Evolutionary conservation across 768 basidiomycete genomes (phyloP).

Genomic region (Gloeophyllum trabeum): DNA sequence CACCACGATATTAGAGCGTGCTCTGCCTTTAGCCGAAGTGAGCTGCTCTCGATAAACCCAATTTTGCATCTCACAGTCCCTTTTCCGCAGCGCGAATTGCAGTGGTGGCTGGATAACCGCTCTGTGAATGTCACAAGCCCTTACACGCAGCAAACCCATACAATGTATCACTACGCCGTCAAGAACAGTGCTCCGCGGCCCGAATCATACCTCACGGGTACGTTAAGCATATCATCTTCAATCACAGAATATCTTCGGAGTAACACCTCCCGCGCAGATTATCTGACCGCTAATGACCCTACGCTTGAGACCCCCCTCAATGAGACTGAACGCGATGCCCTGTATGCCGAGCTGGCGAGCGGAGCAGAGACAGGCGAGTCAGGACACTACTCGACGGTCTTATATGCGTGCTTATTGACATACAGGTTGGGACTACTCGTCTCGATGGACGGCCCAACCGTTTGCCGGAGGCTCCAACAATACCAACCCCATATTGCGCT

Average conservation of each 20-base stretch:
- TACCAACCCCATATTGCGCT: conserved; percentile 46
- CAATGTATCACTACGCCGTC: conserved; percentile 65
- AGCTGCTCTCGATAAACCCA: conserved; percentile 5
- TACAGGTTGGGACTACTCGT: conserved; percentile 26
- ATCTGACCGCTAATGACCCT: conserved; percentile 63
- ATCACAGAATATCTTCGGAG: neutral
- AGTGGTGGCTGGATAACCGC: conserved; percentile 76
- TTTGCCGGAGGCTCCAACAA: conserved; percentile 26
- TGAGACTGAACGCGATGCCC: conserved; percentile 39
- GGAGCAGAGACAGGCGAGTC: conserved; percentile 71
- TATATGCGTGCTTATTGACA: neutral
- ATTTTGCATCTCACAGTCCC: neutral
- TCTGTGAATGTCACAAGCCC: conserved; percentile 58
- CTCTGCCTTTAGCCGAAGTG: conserved; percentile 78
- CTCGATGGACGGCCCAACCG: conserved; percentile 30
- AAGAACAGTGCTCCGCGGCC: conserved; percentile 82
- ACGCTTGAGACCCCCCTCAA: conserved; percentile 41
- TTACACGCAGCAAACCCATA: conserved; percentile 52
- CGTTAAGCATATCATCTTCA: conserved; percentile 10
- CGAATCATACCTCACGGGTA: conserved; percentile 65
- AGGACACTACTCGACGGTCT: conserved; percentile 1
- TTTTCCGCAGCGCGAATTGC: conserved; percentile 45
- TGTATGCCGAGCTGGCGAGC: conserved; percentile 84
- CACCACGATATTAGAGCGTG: conserved; percentile 61
- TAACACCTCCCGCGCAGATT: conserved; percentile 36